Conservation (phyloP, 768 basidiomycete species). For the Naganishia randhawae region DNA sequence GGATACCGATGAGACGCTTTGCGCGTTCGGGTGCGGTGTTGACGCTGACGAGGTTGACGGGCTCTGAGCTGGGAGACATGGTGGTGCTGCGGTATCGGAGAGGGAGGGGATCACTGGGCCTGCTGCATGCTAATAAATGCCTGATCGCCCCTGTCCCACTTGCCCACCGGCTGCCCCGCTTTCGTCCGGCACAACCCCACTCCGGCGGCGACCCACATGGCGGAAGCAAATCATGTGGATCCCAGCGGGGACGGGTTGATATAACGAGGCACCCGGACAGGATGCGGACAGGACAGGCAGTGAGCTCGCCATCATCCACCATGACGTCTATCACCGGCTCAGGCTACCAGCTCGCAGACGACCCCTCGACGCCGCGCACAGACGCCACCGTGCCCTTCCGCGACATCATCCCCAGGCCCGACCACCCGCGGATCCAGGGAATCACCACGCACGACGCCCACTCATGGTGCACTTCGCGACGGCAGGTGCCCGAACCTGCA, state of each 20-base stretch:
- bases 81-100: not conserved
- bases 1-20: slow-evolving; percentile 39
- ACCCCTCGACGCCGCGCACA: slow-evolving; percentile 35
- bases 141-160: too few species aligned
- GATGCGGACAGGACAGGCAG: not conserved
- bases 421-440: slow-evolving; percentile 38
- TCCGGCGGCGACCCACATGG: not conserved
- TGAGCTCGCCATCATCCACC: not conserved
- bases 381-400: slow-evolving; percentile 38
- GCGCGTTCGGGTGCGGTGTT: slow-evolving; percentile 49
- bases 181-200: not conserved
- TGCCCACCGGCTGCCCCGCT: not conserved
- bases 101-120: too few species aligned
- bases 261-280: not conserved
- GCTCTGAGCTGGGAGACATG: slow-evolving; percentile 12
- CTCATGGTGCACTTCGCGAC: slow-evolving; percentile 37
- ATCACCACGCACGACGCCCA: slow-evolving; percentile 34
- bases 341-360: slow-evolving; percentile 25
- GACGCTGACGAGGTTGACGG: slow-evolving; percentile 43
- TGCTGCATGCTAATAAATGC: too few species aligned
- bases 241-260: not conserved
- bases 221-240: not conserved
- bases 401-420: slow-evolving; percentile 34
- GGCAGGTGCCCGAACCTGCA: slow-evolving; percentile 35
- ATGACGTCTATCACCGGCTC: slow-evolving; percentile 12